A percentile compares a stretch with the other conserved stretches of the same genome.
Evolutionary conservation across 2,329 filamentous ascomycete genomes (phyloP).

Genomic region (Aspergillus tubingensis): DNA sequence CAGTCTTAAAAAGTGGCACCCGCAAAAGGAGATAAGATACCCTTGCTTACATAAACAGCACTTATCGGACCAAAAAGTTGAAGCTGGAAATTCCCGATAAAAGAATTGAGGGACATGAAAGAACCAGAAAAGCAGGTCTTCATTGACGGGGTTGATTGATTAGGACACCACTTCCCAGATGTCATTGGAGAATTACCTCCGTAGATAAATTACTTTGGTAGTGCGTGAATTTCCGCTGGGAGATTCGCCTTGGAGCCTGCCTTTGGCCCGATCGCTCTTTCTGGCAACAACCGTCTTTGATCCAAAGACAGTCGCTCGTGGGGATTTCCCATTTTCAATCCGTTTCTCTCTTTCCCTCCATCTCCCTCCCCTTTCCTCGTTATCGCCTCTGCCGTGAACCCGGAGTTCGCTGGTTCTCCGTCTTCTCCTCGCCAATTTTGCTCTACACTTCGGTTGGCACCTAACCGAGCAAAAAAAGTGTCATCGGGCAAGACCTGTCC

Average conservation of each 20-base stretch:
- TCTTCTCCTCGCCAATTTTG: not conserved
- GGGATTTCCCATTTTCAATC: conserved; percentile 7
- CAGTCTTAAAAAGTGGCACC: no score
- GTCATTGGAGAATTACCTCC: not conserved
- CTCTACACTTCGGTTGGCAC: not conserved
- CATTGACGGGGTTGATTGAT: not conserved
- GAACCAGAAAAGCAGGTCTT: not conserved
- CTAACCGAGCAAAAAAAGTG: not conserved
- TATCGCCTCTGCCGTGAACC: not conserved
- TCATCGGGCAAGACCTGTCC: not conserved
- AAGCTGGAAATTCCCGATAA: not conserved
- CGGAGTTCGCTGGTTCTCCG: not conserved
- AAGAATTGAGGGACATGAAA: not conserved
- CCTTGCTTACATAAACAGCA: conserved; percentile 9
- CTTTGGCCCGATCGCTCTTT: conserved; percentile 8
- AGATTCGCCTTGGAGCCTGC: not conserved
- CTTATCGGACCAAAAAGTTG: conserved; percentile 2
- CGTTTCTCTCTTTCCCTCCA: not conserved
- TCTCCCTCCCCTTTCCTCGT: not conserved
- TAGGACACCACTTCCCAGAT: not conserved
- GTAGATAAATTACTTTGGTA: not conserved
- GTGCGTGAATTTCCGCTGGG: not conserved
- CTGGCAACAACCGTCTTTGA: conserved; percentile 10
- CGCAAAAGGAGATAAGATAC: not conserved
- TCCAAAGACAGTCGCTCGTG: conserved; percentile 18